Evolutionary conservation across 345 rosid species (phyloP), one percentile per base, ranked within the genome.

Genomic region (Cardamine resedifolia): DNA sequence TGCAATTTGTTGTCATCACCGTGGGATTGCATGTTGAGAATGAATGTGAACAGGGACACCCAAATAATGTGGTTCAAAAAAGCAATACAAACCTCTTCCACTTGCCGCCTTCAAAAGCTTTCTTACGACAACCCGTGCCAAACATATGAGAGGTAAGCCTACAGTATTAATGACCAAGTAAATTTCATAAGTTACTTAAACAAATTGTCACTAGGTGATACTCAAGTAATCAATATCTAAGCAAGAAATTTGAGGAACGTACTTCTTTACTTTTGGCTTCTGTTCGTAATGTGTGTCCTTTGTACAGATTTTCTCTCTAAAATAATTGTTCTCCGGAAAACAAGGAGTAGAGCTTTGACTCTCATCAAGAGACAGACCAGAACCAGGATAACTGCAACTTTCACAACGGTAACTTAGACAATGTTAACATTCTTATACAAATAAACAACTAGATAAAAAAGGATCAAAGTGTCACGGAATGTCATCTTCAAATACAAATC

Each of bases 191-290:
- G 30, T 41, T 44, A n/a, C 5, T 12, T 7, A 31, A 30, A 24
- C 30, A 45, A 4, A 64, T 58, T 69, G 44, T 57, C 41, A 16
- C n/a, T 20, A 69, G 44, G 50, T 19, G 11, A 11, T 19, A 58
- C 63, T 31, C 16, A 6, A 31, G 38, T 11, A 47, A 10, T 71
- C 38, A 33, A 61, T 51, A 39, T 31, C 70, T 28, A 62, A 33
- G 49, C 64, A 44, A 33, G 38, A 64, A 58, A 77, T 15, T 53
- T 20, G 45, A 44, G 58, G 45, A 18, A 28, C 59, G 30, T 39
- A 90, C 97, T 79, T 82, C 83, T 87, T 86, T 62, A 69, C 62
- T 44, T 76, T 76, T 55, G 62, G 81, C 71, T 85, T 85, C 26
- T 65, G 69, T 61, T 73, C 78, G 6, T 80, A 77, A 19, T 47